Conservation (phyloP, 2,329 filamentous ascomycete species). For the Exophiala phaeomuriformis region DNA sequence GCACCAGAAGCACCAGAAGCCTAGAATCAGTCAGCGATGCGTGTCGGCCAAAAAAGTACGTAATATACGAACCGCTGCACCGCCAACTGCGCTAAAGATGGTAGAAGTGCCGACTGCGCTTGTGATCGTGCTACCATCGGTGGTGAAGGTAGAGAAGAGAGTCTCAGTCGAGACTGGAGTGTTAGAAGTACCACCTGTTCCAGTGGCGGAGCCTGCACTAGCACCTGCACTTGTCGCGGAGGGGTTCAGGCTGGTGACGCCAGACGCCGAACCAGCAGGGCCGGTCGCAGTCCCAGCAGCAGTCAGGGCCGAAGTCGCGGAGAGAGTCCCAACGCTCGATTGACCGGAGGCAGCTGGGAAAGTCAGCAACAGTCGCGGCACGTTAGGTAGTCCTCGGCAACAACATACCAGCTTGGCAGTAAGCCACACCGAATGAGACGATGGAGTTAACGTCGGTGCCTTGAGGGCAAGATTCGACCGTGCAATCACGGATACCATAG, state of each 20-base stretch:
- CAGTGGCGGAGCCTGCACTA: conserved; percentile 4
- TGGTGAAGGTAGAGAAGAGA: conserved; percentile 21
- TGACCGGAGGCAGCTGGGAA: conserved; percentile 14
- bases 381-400: not conserved
- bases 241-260: conserved; percentile 6
- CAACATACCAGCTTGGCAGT: conserved; percentile 32
- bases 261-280: conserved; percentile 9
- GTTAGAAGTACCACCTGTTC: conserved; percentile 11
- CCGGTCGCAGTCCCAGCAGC: conserved; percentile 14
- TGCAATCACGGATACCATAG: conserved; percentile 43
- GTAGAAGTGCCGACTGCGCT: conserved; percentile 24
- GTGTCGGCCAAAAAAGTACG: not conserved
- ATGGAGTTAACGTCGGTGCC: conserved; percentile 32
- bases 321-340: conserved; percentile 8
- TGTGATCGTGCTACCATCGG: conserved; percentile 26
- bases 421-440: conserved; percentile 31
- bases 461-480: conserved; percentile 36
- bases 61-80: conserved; percentile 6
- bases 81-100: conserved; percentile 18
- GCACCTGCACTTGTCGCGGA: not conserved
- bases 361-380: conserved; percentile 1
- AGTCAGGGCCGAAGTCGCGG: conserved; percentile 17
- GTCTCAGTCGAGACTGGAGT: conserved; percentile 22
- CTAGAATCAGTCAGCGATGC: conserved; percentile 6
- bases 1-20: conserved; percentile 8